These are phyloP conservation scores for Scenedesmus sp. DNA, from an alignment of 163 green algal species.

Conservation along the genomic window DNA sequence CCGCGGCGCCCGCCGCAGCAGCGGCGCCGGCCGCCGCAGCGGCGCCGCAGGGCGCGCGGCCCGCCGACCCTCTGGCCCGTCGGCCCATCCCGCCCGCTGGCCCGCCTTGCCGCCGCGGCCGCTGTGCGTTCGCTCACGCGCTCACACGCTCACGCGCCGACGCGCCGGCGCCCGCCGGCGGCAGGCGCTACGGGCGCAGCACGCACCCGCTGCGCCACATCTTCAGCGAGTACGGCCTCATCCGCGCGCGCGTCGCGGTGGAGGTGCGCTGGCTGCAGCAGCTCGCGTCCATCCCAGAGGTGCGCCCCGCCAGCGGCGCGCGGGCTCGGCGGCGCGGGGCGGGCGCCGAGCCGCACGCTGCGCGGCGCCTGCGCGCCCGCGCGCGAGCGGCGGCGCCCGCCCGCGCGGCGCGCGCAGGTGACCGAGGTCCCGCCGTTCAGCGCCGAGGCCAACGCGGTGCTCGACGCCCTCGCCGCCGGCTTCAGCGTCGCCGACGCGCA, in stretches of 20 bases:
- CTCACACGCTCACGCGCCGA: too few species aligned
- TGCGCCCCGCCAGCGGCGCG: constrained; percentile 15
- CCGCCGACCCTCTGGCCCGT: too few species aligned
- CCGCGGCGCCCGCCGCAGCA: too few species aligned
- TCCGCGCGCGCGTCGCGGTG: constrained; percentile 91
- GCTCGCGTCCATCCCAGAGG: constrained; percentile 70
- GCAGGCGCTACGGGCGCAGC: constrained; percentile 81
- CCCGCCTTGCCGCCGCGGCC: too few species aligned
- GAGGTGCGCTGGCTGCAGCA: constrained; percentile 97
- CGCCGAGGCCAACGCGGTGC: constrained; percentile 70
- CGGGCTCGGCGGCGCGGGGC: not conserved
- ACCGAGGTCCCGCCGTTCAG: constrained; percentile 88
- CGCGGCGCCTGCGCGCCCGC: not conserved
- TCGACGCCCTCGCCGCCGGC: constrained; percentile 79
- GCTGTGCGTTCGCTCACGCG: too few species aligned
- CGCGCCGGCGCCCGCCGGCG: too few species aligned
- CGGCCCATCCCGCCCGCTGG: too few species aligned
- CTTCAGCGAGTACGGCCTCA: constrained; percentile 98
- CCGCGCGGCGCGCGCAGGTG: constrained; percentile 4
- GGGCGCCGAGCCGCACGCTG: too few species aligned
- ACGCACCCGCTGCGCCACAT: constrained; percentile 74
- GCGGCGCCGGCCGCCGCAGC: not conserved
- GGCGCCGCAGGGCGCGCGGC: not conserved
- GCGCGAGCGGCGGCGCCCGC: too few species aligned
- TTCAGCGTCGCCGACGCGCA: constrained; percentile 74